phyloP scores from a whole-genome alignment of 805 yeast genomes.

The Schizosaccharomyces osmophilus region DNA sequence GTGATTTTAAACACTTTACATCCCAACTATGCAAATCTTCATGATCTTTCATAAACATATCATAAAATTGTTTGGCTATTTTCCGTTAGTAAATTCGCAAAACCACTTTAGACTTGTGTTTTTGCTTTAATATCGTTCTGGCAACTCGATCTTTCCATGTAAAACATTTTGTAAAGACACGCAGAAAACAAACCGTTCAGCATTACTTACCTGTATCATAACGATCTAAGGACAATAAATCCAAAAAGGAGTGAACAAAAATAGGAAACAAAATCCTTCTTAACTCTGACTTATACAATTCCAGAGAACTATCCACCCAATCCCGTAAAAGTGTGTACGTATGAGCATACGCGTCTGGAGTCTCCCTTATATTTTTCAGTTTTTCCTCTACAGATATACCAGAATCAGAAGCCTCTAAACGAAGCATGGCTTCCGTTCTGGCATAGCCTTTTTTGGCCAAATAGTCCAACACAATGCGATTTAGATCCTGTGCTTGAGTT shows the following conservation, averaged over 20 bases:
- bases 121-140: too few species aligned
- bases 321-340: conserved; percentile 59
- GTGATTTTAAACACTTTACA: conserved; percentile 42
- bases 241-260: conserved; percentile 72
- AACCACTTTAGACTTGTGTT: neutral
- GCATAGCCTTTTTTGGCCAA: conserved; percentile 83
- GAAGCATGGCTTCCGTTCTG: conserved; percentile 76
- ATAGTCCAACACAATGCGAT: conserved; percentile 77
- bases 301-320: conserved; percentile 82
- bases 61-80: conserved; percentile 26
- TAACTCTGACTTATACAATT: conserved; percentile 70
- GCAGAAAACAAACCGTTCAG: too few species aligned
- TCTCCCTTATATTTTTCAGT: conserved; percentile 12
- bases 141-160: too few species aligned
- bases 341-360: conserved; percentile 49
- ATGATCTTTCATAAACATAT: conserved; percentile 51
- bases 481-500: conserved; percentile 32
- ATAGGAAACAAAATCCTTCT: conserved; percentile 68
- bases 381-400: neutral
- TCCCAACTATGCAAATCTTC: conserved; percentile 54
- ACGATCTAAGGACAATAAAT: conserved; percentile 42
- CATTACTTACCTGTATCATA: conserved; percentile 10
- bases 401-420: conserved; percentile 38
- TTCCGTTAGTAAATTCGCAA: neutral
- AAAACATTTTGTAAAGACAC: too few species aligned